These are phyloP conservation scores for Xylogone sp. DNA, from an alignment of 2,329 filamentous ascomycete genomes.

Conservation along the genomic window DNA sequence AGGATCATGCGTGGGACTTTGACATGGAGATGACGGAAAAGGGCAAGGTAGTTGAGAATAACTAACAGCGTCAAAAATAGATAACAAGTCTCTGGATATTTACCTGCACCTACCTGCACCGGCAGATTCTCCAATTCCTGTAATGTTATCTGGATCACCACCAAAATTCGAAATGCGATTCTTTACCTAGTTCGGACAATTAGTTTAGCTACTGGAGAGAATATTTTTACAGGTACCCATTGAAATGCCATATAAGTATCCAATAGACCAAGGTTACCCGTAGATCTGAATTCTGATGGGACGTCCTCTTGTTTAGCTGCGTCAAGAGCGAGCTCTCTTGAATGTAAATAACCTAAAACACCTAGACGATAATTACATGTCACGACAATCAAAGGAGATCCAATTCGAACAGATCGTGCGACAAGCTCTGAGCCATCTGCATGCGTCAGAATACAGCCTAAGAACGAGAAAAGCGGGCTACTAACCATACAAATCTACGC, in stretches of 20 bases:
- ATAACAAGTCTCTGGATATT: neutral
- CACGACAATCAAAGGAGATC: neutral
- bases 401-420: neutral
- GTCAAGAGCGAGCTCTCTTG: neutral
- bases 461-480: neutral
- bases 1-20: neutral
- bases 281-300: neutral
- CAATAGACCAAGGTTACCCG: neutral
- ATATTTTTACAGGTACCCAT: neutral
- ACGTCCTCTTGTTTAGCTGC: neutral
- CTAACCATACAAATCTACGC: neutral
- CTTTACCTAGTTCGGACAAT: constrained; percentile 47
- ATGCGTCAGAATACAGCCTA: neutral
- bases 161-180: constrained; percentile 47
- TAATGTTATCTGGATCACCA: constrained; percentile 42
- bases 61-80: neutral
- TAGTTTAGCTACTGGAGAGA: neutral
- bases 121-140: constrained; percentile 43
- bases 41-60: neutral
- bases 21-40: neutral
- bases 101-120: constrained; percentile 32
- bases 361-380: constrained; percentile 1
- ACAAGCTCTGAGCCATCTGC: neutral
- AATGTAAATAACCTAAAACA: neutral
- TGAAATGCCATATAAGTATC: neutral